Base-by-base conservation (phyloP, 805 yeast genomes). In the Babjeviella inositovora region DNA sequence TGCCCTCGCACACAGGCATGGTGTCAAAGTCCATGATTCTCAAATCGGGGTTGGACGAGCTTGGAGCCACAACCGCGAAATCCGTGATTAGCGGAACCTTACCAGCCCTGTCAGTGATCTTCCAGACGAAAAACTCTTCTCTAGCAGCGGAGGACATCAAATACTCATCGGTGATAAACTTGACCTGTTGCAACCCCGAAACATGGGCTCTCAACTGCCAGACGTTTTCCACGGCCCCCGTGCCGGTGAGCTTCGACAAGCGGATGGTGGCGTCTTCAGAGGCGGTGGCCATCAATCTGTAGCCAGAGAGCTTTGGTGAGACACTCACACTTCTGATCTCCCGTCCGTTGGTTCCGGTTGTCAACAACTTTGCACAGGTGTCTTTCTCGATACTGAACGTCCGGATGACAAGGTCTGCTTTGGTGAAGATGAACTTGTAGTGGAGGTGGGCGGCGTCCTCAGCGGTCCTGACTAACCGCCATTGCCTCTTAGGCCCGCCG, bases 401-500 rank as follows among this genome's bases (percentile, higher is more conserved):
- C 96, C 95, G 7, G 57, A 49, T 17, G 52, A 52, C 13, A 73
- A 37, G 6, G 55, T 29, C 13, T 44, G 72, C 61, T 41, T 70
- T 69, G 8, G 77, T 67, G 39, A 67, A 77, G 12, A 58, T 50
- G 31, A 81, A 65, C 21, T 59, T 51, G 32, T 44, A 61, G 8
- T 41, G 37, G 7, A 37, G 18, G 4, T 34, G 32, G 8, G 32
- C 36, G 4, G 36, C 32, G 5, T 29, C 24, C n/a, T 23, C 24
- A 12, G 28, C 29, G 5, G 38, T 26, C 14, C 25, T 18, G 22
- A 47, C 38, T 13, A 77, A 48, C 16, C 61, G 57, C 95, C 96
- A 90, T 28, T 68, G 64, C 29, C 97, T 59, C 41, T 85, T 95
- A 3, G 90, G 67, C 3, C 97, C 97, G 14, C 97, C 97, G 45